Conservation (phyloP, 768 basidiomycete genomes). For the Boletus reticulatus region DNA sequence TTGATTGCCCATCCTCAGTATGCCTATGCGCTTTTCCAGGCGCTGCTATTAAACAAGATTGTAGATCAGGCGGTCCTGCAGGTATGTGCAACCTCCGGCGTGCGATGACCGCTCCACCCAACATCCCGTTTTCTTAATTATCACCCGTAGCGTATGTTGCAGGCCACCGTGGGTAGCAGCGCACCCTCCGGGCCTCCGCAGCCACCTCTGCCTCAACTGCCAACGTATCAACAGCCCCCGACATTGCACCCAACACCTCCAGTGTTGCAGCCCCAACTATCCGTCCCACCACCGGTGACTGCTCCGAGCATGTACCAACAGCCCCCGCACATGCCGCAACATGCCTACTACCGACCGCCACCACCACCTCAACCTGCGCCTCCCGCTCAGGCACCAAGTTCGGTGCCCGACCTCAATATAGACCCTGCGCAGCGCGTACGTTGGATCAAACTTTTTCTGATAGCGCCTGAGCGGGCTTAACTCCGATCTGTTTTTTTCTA, state of each 20-base stretch:
- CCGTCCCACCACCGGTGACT: constrained; percentile 26
- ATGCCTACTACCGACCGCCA: constrained; percentile 31
- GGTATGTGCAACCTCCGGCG: constrained; percentile 38
- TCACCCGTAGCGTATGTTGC: constrained; percentile 48
- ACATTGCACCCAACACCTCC: constrained; percentile 34
- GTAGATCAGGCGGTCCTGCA: constrained; percentile 85
- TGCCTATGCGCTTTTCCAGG: constrained; percentile 95
- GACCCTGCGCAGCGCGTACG: constrained; percentile 52
- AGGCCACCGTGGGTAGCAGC: constrained; percentile 36
- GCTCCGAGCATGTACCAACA: constrained; percentile 31
- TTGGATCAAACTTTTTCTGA: constrained; percentile 3
- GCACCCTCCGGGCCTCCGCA: constrained; percentile 29
- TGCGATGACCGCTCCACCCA: not conserved
- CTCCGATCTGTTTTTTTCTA: not conserved
- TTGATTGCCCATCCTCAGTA: constrained; percentile 87
- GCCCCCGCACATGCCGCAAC: constrained; percentile 33
- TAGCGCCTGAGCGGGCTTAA: not conserved
- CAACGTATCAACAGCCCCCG: constrained; percentile 28
- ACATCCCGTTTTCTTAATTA: constrained; percentile 5
- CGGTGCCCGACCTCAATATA: constrained; percentile 38
- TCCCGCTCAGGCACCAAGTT: constrained; percentile 28
- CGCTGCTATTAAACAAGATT: constrained; percentile 88
- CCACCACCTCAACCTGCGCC: constrained; percentile 30
- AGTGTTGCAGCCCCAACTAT: constrained; percentile 32
- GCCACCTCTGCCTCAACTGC: constrained; percentile 33